Base-by-base conservation (phyloP, 2,329 filamentous ascomycete species). In the Verticillium albo-atrum region DNA sequence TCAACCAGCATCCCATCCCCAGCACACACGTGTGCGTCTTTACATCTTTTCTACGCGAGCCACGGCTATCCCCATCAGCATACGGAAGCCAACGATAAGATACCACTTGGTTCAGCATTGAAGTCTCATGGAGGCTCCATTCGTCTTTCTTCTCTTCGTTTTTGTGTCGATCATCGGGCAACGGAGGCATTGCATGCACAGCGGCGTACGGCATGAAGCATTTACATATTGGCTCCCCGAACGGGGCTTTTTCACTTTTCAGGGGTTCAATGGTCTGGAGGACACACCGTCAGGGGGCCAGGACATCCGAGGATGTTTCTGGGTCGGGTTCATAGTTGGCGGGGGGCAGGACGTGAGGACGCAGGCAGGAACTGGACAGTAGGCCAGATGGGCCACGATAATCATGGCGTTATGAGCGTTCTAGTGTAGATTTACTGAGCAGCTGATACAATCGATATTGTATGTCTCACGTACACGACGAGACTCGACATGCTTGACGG, bases 361-460 rank as follows among this genome's bases (percentile, higher is more conserved):
- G 42, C n/a, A 20, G 20, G 42, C 35, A 37, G 35, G n/a, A 37
- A 37, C 42, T 47, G 42, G 20, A 47, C 30, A 32, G n/a, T 47
- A 23, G n/a, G 42, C 20, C 25, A 42, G 28, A 54, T 17, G 37
- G 50, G 59, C 53, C 27, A 50, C 35, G 47, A 52, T 35, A 54
- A 20, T 32, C 26, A 34, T 54, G 32, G 52, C 42, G 42, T 47
- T 47, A 47, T 47, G 42, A 47, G 42, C 42, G 42, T 47, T 47
- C n/a, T 61, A 57, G 62, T 64, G 61, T 64, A 64, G 62, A 64
- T 63, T 62, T 63, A 57, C 62, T 60, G 61, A 64, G 60, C 61
- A 63, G 62, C 58, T 58, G 63, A 64, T 63, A 59, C 53, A 58
- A 63, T 59, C 59, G 61, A 61, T 61, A 64, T 26, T 55, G 56